phyloP scores from a whole-genome alignment of 495 filamentous ascomycete species.

The Penicillium silybi region DNA sequence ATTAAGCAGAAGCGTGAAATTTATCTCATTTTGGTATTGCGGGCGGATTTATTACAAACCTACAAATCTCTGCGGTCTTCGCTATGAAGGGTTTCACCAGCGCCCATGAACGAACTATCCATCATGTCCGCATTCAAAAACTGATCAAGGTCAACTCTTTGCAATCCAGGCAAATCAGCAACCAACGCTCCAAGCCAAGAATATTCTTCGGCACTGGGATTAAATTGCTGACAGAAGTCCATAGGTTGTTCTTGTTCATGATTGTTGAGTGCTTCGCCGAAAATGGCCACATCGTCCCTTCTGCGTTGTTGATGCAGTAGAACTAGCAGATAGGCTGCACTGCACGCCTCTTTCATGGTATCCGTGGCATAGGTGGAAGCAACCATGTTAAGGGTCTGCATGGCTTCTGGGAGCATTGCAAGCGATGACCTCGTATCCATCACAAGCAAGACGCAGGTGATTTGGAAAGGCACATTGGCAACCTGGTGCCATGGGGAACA shows the following conservation, averaged over 20 bases:
- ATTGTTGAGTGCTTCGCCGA: slow-evolving; percentile 17
- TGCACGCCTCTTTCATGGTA: slow-evolving; percentile 45
- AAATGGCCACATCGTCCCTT: slow-evolving; percentile 25
- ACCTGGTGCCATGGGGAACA: slow-evolving; percentile 51
- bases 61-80: background rate
- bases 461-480: slow-evolving; percentile 51
- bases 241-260: slow-evolving; percentile 3
- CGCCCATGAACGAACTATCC: slow-evolving; percentile 6
- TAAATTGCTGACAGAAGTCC: slow-evolving; percentile 9
- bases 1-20: background rate
- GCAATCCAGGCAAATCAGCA: slow-evolving; percentile 32
- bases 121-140: slow-evolving; percentile 30
- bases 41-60: background rate
- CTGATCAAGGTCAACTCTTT: slow-evolving; percentile 30
- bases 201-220: slow-evolving; percentile 25
- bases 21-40: background rate
- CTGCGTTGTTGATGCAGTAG: slow-evolving; percentile 34
- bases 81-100: background rate
- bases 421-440: slow-evolving; percentile 45
- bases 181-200: slow-evolving; percentile 36
- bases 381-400: slow-evolving; percentile 43
- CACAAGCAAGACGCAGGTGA: slow-evolving; percentile 46
- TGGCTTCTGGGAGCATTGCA: slow-evolving; percentile 39
- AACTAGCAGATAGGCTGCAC: slow-evolving; percentile 41
- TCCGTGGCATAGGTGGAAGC: slow-evolving; percentile 38